phyloP scores from a whole-genome alignment of 768 basidiomycete species.

The Postia placenta region DNA sequence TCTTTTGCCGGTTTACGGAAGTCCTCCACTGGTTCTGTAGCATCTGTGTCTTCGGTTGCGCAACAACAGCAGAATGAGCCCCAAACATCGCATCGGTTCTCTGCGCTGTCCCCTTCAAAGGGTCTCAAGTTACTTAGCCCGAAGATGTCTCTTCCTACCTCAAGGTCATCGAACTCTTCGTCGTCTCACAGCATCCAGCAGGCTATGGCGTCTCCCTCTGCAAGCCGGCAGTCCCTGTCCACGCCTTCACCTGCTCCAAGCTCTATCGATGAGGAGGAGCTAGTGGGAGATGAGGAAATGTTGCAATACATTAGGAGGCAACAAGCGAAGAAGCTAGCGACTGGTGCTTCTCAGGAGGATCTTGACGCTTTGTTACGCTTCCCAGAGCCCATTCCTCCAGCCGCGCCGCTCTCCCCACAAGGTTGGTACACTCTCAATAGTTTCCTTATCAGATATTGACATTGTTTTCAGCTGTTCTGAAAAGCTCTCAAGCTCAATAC shows the following conservation, averaged over 20 bases:
- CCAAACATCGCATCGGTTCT: constrained; percentile 57
- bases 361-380: constrained; percentile 86
- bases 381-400: constrained; percentile 83
- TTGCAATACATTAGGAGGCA: constrained; percentile 86
- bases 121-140: constrained; percentile 76
- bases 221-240: constrained; percentile 69
- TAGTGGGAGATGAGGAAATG: constrained; percentile 96
- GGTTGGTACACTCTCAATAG: constrained; percentile 40
- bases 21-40: constrained; percentile 76
- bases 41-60: constrained; percentile 53
- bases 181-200: constrained; percentile 48
- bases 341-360: constrained; percentile 80
- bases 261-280: constrained; percentile 77
- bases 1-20: constrained; percentile 76
- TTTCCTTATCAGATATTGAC: constrained; percentile 6
- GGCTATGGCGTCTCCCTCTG: constrained; percentile 54
- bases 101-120: constrained; percentile 80
- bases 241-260: constrained; percentile 82
- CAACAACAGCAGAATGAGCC: constrained; percentile 26
- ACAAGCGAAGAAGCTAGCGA: constrained; percentile 79
- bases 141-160: constrained; percentile 58
- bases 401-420: constrained; percentile 55
- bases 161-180: constrained; percentile 47
- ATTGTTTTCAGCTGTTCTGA: constrained; percentile 49
- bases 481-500: constrained; percentile 57